Conservation (phyloP, 441 rosid genomes). For the Gossypium schwendimanii region DNA sequence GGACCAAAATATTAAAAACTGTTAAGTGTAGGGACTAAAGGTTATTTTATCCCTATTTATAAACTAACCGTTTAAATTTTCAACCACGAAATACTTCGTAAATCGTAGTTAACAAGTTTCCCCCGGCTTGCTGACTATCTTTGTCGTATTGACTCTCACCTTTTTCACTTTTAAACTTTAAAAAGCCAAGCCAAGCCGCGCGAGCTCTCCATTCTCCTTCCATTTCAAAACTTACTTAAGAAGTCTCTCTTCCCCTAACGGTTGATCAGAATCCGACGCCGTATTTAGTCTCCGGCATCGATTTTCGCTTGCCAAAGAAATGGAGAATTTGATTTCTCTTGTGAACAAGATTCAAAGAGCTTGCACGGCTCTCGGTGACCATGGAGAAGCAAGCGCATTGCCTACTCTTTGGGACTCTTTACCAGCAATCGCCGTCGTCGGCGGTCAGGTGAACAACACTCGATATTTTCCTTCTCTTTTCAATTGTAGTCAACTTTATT, state of each 20-base stretch:
- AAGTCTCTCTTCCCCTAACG: neutral
- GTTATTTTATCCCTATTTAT: too few relatives aligned
- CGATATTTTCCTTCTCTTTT: constrained; percentile 11
- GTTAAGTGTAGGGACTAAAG: too few relatives aligned
- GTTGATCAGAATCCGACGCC: constrained; percentile 27
- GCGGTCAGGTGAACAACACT: constrained; percentile 71
- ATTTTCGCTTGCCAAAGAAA: constrained; percentile 19
- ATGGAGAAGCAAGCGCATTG: constrained; percentile 80
- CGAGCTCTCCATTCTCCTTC: neutral
- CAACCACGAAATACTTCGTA: neutral
- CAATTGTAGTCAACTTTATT: constrained; percentile 2
- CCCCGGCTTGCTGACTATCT: neutral
- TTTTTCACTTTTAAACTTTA: neutral
- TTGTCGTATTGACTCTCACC: neutral
- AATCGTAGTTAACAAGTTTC: neutral
- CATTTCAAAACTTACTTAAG: neutral
- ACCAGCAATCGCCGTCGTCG: constrained; percentile 95
- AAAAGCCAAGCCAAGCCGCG: neutral
- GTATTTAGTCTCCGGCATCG: neutral
- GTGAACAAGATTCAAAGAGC: constrained; percentile 98
- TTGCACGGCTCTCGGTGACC: constrained; percentile 96
- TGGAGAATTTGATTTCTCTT: constrained; percentile 87
- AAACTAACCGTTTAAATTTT: neutral
- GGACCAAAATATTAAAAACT: too few relatives aligned
- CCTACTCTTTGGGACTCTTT: constrained; percentile 98